Base-by-base conservation (phyloP, 176 grass and related monocot genomes). In the Calamus simplicifolius region DNA sequence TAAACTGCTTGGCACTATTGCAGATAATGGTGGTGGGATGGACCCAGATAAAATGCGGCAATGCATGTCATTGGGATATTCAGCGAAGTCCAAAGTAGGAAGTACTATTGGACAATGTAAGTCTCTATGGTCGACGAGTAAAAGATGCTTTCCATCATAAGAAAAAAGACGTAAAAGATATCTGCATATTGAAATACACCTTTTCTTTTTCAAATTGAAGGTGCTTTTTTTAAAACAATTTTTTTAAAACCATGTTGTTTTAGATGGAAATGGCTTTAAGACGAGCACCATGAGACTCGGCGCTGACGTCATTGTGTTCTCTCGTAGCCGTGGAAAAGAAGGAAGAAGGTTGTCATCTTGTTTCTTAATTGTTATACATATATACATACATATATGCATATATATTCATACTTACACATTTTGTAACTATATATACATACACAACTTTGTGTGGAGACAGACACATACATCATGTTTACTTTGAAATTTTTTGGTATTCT, bases 191-290 rank as follows among this genome's bases (percentile, higher is more conserved):
- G 4, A 25, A 4, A 4, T 10, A 7, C 23, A 8, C 8, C 0
- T 21, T 52, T 10, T 28, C 31, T 19, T 73, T 51, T 4, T 26
- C 19, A 57, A 28, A 61, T 25, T 62, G 50, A 27, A 25, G 29
- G 48, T 48, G 21, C 17, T 25, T 68, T 55, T 62, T 25, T 58
- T 2, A 29, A 58, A 70, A 52, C 14, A 54, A 48, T 16, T 80
- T 64, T 60, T 74, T 72, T 43, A 12, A 43, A 43, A 43, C 35
- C 35, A 13, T 75, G 27, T 50, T 60, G 18, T 61, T 14, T 62
- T 52, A 97, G 92, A 97, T 80, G 92, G 92, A 61, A 97, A 97
- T 88, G 92, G 92, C 80, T 97, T 97, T 56, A 97, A 97, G 72
- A 97, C 92, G 18, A 97, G 92, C 69, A 97, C 87, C 64, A 91